phyloP scores from a whole-genome alignment of 192 early-diverging fungal genomes.

The Cetraspora pellucida region DNA sequence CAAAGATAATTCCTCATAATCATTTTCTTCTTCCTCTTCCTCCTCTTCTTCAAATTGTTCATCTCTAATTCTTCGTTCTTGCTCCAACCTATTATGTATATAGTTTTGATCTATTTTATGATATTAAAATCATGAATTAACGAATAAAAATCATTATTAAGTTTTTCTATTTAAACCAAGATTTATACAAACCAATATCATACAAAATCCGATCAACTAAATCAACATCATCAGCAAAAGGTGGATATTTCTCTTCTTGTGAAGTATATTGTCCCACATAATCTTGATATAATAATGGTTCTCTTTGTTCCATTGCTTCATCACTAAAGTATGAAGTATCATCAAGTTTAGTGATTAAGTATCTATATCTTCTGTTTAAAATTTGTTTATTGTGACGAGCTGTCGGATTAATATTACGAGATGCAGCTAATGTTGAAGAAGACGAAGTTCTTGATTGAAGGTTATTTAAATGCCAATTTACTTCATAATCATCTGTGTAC shows the following conservation, averaged over 20 bases:
- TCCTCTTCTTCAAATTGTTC: conserved; percentile 38
- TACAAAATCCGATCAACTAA: conserved; percentile 42
- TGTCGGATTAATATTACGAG: neutral
- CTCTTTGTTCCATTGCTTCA: conserved; percentile 43
- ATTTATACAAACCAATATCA: conserved; percentile 30
- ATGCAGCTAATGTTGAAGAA: neutral
- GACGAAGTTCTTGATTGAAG: conserved; percentile 25
- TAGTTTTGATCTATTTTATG: conserved; percentile 34
- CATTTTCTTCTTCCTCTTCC: conserved; percentile 45
- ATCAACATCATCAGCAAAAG: conserved; percentile 39
- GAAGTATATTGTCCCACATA: conserved; percentile 48
- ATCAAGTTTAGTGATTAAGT: conserved; percentile 38
- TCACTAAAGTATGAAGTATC: conserved; percentile 44
- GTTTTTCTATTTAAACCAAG: neutral
- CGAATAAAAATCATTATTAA: neutral
- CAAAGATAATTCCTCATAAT: conserved; percentile 33
- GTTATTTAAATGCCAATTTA: conserved; percentile 38
- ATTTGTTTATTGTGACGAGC: conserved; percentile 25
- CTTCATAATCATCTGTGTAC: conserved; percentile 39
- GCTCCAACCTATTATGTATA: conserved; percentile 35
- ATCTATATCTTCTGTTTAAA: conserved; percentile 45
- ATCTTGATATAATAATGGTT: conserved; percentile 47
- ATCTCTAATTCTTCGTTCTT: conserved; percentile 32
- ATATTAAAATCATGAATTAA: neutral
- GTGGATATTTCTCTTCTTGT: conserved; percentile 26